phyloP scores from a whole-genome alignment of 2,329 filamentous ascomycete species.

The Cladosporium sp. region DNA sequence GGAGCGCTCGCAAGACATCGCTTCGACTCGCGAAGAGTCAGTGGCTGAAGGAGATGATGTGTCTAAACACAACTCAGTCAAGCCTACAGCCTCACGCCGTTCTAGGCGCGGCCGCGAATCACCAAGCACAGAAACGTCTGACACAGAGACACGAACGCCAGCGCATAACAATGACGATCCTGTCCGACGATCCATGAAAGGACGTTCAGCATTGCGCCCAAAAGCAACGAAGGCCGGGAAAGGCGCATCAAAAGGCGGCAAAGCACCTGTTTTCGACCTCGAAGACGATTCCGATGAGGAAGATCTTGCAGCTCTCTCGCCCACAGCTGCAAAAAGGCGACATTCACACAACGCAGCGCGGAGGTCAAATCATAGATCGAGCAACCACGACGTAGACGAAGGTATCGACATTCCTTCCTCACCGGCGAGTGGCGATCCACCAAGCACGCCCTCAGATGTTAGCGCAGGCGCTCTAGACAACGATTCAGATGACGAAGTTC shows the following conservation, averaged over 20 bases:
- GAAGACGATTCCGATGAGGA: slow-evolving; percentile 26
- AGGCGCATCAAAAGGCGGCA: slow-evolving; percentile 27
- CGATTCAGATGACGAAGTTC: background rate
- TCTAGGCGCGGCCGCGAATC: slow-evolving; percentile 14
- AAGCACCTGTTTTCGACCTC: slow-evolving; percentile 32
- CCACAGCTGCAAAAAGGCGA: slow-evolving; percentile 6
- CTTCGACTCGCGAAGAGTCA: slow-evolving; percentile 19
- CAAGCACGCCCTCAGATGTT: slow-evolving; percentile 14
- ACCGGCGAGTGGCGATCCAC: slow-evolving; percentile 19
- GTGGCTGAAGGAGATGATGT: slow-evolving; percentile 7
- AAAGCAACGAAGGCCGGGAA: slow-evolving; percentile 34
- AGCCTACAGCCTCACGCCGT: slow-evolving; percentile 3
- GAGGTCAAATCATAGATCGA: background rate
- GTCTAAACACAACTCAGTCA: background rate
- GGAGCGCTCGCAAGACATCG: slow-evolving; percentile 15
- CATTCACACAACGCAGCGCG: background rate
- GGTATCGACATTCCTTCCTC: slow-evolving; percentile 37
- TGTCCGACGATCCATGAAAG: slow-evolving; percentile 26
- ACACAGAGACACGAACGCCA: slow-evolving; percentile 21
- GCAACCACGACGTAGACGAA: slow-evolving; percentile 31
- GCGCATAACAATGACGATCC: slow-evolving; percentile 27
- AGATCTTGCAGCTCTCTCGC: slow-evolving; percentile 14
- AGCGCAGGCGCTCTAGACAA: slow-evolving; percentile 16
- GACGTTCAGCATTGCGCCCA: slow-evolving; percentile 36
- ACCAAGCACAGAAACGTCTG: slow-evolving; percentile 18